These are phyloP conservation scores for Spergularia bocconei DNA, from an alignment of 148 eudicot species.

Conservation along the genomic window DNA sequence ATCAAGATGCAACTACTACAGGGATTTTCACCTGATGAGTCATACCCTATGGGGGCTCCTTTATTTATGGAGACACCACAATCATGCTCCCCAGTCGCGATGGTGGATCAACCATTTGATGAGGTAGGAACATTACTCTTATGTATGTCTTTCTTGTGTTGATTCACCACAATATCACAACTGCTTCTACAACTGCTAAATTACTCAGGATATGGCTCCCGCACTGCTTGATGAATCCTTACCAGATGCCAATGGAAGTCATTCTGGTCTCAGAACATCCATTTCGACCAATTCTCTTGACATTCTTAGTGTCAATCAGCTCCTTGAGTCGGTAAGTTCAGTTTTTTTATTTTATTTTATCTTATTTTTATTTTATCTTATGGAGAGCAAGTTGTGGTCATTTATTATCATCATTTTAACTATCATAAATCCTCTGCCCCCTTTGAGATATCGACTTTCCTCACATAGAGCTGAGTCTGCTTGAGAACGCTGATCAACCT, in stretches of 20 bases:
- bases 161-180: not conserved
- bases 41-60: conserved; percentile 56
- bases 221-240: conserved; percentile 50
- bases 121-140: conserved; percentile 43
- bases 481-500: not conserved
- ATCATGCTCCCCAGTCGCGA: conserved; percentile 60
- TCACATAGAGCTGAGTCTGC: not conserved
- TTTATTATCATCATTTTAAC: too few relatives aligned
- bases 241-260: conserved; percentile 59
- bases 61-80: conserved; percentile 83
- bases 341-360: not conserved
- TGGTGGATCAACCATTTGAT: conserved; percentile 48
- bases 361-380: not conserved
- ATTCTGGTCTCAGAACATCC: conserved; percentile 69
- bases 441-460: too few relatives aligned
- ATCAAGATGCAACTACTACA: conserved; percentile 57
- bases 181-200: conserved; percentile 10
- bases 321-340: conserved; percentile 76
- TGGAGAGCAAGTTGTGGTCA: not conserved
- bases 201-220: conserved; percentile 41
- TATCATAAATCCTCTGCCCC: too few relatives aligned
- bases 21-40: conserved; percentile 80
- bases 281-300: conserved; percentile 57
- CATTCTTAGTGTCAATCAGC: conserved; percentile 79
- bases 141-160: not conserved